Evolutionary conservation across 768 basidiomycete species (phyloP), one percentile per base, ranked within the genome.

Genomic region (Lentinus brumalis): DNA sequence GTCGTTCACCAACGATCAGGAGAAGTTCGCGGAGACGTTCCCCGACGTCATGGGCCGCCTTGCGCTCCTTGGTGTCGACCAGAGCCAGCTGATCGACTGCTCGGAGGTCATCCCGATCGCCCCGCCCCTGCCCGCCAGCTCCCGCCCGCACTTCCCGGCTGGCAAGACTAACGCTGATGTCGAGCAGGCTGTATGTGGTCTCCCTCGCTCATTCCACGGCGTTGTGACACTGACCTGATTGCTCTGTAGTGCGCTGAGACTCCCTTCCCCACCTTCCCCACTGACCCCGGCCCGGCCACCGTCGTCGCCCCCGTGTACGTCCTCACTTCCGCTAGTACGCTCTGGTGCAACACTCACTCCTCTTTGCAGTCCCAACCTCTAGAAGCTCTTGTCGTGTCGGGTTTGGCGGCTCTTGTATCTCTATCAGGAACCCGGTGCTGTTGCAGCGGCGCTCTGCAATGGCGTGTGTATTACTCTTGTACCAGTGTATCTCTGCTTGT

Each of bases 301-400:
- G 64, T 71, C 26, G 66, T 74, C 18, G 58, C 70, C 26, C 67
- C 73, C 26, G 71, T 73, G 68, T 73, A 70, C 67, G 72, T 60
- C 5, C 16, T 7, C 11, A 26, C 2, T 2, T 2, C 2, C 21
- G 21, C 21, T 26, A 26, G n/a, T n/a, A n/a, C n/a, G n/a, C n/a
- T n/a, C n/a, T 2, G 21, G 21, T 26, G 21, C 21, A 26, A 2
- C 21, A 26, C 21, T 26, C 21, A 26, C 21, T 26, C 21, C 21
- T 26, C 21, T 26, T 26, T 2, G 21, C 21, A 26, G 21, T 26
- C 21, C 21, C 21, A 26, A 26, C 21, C 21, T 26, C 21, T 26
- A 26, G 21, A 26, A 26, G 21, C 21, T 2, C 21, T 26, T 2
- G 21, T 26, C 21, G 21, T 26, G 21, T 26, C 21, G 1, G 21